phyloP scores from a whole-genome alignment of 768 basidiomycete species.

The Hypholoma sublateritium region DNA sequence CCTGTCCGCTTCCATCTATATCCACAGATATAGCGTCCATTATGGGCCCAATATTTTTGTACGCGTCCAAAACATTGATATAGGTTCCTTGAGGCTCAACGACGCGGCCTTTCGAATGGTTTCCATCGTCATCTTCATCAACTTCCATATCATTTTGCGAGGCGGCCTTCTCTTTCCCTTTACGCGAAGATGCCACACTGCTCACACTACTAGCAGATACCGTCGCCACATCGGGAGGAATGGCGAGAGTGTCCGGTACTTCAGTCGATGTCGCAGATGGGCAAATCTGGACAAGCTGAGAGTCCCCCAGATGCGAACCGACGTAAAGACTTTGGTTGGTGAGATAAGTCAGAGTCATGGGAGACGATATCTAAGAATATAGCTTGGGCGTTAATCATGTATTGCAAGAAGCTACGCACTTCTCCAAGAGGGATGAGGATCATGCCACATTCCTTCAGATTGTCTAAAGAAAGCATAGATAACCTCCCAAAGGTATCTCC shows the following conservation, averaged over 20 bases:
- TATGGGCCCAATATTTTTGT: constrained; percentile 81
- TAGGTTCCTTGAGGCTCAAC: constrained; percentile 54
- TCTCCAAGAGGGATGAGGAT: constrained; percentile 70
- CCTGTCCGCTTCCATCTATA: constrained; percentile 68
- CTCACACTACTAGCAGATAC: constrained; percentile 34
- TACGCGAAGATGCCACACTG: constrained; percentile 15
- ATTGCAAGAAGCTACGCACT: constrained; percentile 34
- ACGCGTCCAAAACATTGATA: constrained; percentile 61
- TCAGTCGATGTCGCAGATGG: constrained; percentile 40
- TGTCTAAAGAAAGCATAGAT: constrained; percentile 59
- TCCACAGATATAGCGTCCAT: constrained; percentile 79
- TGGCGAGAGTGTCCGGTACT: constrained; percentile 46
- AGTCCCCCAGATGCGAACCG: constrained; percentile 81
- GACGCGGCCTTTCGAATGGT: constrained; percentile 41
- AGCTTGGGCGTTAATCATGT: no score
- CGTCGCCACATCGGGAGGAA: constrained; percentile 48
- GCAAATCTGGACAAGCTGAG: constrained; percentile 69
- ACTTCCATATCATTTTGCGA: constrained; percentile 34
- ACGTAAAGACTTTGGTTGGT: constrained; percentile 69
- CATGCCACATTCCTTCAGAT: constrained; percentile 40
- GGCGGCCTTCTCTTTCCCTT: constrained; percentile 40
- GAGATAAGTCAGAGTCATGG: constrained; percentile 72
- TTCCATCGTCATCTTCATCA: constrained; percentile 26
- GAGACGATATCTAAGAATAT: constrained; percentile 58
- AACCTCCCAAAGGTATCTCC: constrained; percentile 74